A percentile compares a stretch with the other conserved stretches of the same genome.
These are phyloP conservation scores for Gigaspora rosea DNA, from an alignment of 192 early-diverging fungal species.

Conservation along the genomic window DNA sequence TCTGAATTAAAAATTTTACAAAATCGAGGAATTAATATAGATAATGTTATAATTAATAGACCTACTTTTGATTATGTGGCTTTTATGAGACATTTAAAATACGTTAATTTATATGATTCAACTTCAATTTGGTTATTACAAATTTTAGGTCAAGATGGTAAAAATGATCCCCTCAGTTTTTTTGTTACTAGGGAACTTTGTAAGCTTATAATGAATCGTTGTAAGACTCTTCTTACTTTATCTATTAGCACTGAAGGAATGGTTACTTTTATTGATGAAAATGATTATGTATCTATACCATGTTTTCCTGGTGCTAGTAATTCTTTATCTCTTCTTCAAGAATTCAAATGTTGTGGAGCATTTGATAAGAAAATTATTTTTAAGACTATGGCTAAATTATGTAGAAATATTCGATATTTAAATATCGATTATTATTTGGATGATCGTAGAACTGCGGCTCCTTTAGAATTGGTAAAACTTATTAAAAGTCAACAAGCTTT, in stretches of 20 bases:
- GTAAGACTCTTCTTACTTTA: not conserved
- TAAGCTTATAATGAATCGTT: conserved; percentile 1
- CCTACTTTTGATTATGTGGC: conserved; percentile 10
- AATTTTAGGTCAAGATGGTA: not conserved
- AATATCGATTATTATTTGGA: conserved; percentile 19
- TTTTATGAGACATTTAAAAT: not conserved
- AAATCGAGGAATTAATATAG: not conserved
- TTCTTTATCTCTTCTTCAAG: not conserved
- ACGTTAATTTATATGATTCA: not conserved
- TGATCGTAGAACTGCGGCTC: not conserved
- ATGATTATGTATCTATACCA: not conserved
- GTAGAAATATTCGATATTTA: conserved; percentile 6
- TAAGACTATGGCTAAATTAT: not conserved
- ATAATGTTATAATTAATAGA: not conserved
- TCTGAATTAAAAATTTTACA: not conserved
- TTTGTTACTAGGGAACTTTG: not conserved
- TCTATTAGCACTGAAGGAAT: not conserved
- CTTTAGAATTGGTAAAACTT: not conserved
- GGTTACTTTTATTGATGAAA: not conserved
- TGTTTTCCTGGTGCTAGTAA: conserved; percentile 1
- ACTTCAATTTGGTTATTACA: not conserved
- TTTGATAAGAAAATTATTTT: conserved; percentile 26
- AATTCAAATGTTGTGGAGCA: conserved; percentile 15
- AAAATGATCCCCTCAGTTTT: not conserved
- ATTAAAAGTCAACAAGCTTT: conserved; percentile 25